These are phyloP conservation scores for Claviceps sp. DNA, from an alignment of 2,329 filamentous ascomycete genomes.

Conservation along the genomic window DNA sequence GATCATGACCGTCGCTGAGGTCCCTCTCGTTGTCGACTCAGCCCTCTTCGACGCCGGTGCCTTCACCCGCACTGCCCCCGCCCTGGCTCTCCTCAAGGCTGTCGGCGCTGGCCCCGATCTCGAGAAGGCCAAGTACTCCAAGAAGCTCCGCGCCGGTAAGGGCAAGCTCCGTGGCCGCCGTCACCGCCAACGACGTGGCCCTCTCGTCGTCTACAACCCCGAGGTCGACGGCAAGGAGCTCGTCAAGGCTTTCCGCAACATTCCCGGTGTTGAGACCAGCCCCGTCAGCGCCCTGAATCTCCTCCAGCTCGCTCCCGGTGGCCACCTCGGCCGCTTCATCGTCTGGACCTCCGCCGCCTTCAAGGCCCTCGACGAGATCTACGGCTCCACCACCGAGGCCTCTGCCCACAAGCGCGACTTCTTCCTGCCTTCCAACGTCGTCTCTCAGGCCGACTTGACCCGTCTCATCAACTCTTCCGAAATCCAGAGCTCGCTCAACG, in stretches of 20 bases:
- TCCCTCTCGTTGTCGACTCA: conserved; percentile 91
- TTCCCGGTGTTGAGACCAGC: conserved; percentile 93
- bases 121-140: conserved; percentile 90
- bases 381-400: conserved; percentile 81
- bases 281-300: conserved; percentile 93
- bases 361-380: conserved; percentile 91
- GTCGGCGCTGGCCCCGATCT: conserved; percentile 83
- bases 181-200: conserved; percentile 93
- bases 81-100: conserved; percentile 76
- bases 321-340: conserved; percentile 97
- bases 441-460: conserved; percentile 87
- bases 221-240: conserved; percentile 92
- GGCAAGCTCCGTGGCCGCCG: conserved; percentile 96
- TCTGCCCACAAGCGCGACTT: conserved; percentile 98
- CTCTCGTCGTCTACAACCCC: conserved; percentile 94
- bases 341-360: conserved; percentile 98
- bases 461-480: conserved; percentile 99
- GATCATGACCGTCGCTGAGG: conserved; percentile 82
- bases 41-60: conserved; percentile 69
- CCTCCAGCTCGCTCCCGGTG: conserved; percentile 96
- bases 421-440: conserved; percentile 83
- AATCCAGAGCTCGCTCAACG: conserved; percentile 89
- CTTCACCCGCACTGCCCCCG: conserved; percentile 77
- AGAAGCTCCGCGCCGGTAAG: conserved; percentile 97
- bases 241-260: conserved; percentile 93